Evolutionary conservation across 805 yeast species (phyloP), one percentile per base, ranked within the genome.

Genomic region (baker's yeast (Saccharomyces cerevisiae)): DNA sequence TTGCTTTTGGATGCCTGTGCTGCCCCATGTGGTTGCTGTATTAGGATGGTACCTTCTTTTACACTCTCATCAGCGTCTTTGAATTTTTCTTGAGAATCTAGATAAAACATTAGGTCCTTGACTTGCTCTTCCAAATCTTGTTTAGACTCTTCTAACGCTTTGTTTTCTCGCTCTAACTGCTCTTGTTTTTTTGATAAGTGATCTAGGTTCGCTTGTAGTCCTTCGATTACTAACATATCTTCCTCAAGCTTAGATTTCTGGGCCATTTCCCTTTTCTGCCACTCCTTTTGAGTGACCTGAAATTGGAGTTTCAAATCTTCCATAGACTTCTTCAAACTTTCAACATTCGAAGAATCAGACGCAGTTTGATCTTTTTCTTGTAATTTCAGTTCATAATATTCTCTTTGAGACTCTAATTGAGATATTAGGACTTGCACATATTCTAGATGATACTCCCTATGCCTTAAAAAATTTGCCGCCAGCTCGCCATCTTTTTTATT

Each of bases 391-490:
- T 89, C 96, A 66, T 85, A 90, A 68, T 84, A 86, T 57, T 86
- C 92, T 54, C 96, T 74, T 68, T 90, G 96, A 6, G 94, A 85
- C 53, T 89, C 95, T 52, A 90, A 72, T 64, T 90, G 96, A 2
- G 90, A 82, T 8, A 89, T 76, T 27, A 90, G 70, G 43, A 90
- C 74, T 63, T 86, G 86, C 0, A 95, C 84, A 63, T 90, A 90
- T 65, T 90, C 97, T 55, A 86, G 71, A 10, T 87, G 87, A 78
- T 80, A 63, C 73, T 85, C 70, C 75, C 87, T 51, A 73, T 79
- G 74, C 65, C 60, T 74, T 73, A 59, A 65, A 60, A 58, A 60
- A 47, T 53, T 55, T 8, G 60, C 53, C 8, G 61, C 55, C 28
- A 57, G 17, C 32, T 58, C 58, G 13, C 31, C 48, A 50, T 61